phyloP scores from a whole-genome alignment of 2,329 filamentous ascomycete species.

The Corinectria fuckeliana region DNA sequence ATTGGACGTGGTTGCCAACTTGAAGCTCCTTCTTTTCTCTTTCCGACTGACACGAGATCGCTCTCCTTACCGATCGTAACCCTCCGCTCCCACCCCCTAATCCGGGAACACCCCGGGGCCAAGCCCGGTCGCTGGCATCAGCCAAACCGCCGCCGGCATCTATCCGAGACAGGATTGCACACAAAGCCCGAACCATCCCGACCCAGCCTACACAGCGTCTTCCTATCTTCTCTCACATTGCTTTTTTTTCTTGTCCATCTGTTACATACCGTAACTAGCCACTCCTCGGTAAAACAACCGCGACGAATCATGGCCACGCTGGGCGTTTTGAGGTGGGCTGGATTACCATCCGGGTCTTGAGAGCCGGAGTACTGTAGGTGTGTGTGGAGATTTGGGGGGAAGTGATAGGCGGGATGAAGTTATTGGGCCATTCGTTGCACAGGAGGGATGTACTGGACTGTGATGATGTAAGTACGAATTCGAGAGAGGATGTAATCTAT shows the following conservation, averaged over 20 bases:
- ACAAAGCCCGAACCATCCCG: slow-evolving; percentile 29
- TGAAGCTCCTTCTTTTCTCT: not conserved
- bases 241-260: slow-evolving; percentile 14
- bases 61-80: not conserved
- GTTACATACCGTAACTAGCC: not conserved
- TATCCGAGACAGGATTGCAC: not conserved
- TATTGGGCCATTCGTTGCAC: not conserved
- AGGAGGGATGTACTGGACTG: not conserved
- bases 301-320: not conserved
- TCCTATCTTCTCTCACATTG: not conserved
- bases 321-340: not conserved
- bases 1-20: not conserved
- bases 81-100: not conserved
- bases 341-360: not conserved
- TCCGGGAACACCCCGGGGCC: not conserved
- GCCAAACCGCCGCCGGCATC: not conserved
- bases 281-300: not conserved
- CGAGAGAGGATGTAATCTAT: not conserved
- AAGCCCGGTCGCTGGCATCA: not conserved
- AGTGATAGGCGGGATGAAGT: not conserved
- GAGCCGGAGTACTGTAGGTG: slow-evolving; percentile 7
- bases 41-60: not conserved
- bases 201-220: not conserved
- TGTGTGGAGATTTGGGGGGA: not conserved
- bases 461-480: not conserved